Percentiles rank a stretch among this genome's conserved stretches.
Evolutionary conservation across 148 eudicot genomes (phyloP).

Genomic region (Rhododendron ferrugineum): DNA sequence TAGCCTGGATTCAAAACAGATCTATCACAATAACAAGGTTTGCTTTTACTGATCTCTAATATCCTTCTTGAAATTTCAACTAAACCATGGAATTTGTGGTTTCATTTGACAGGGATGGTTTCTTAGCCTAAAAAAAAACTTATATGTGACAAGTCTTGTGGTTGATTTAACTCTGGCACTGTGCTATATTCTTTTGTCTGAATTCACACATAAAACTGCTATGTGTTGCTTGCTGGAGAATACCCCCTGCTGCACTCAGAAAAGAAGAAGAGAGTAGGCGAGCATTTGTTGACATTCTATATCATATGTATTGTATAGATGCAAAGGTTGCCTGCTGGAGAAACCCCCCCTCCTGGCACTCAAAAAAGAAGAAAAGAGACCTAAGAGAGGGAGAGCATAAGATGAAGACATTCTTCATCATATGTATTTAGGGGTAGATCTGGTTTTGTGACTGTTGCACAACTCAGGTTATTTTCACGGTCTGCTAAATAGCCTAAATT

Average conservation of each 20-base stretch:
- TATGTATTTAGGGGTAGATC: neutral
- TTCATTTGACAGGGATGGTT: neutral
- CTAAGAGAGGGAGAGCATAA: neutral
- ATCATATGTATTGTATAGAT: neutral
- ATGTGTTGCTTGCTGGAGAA: neutral
- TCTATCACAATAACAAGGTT: slow-evolving; percentile 64
- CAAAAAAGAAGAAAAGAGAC: neutral
- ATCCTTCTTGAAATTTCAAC: neutral
- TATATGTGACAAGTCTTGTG: neutral
- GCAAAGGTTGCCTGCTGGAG: neutral
- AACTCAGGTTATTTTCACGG: neutral
- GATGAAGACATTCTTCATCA: neutral
- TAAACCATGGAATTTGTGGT: neutral
- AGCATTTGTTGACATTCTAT: neutral
- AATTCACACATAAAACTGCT: neutral
- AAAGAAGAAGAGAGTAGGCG: neutral
- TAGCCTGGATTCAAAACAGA: slow-evolving; percentile 44
- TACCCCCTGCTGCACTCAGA: neutral
- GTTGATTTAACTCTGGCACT: neutral
- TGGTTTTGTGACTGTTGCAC: neutral
- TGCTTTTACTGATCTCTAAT: neutral
- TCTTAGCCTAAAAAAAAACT: neutral
- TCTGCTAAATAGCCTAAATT: neutral
- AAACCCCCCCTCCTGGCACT: neutral
- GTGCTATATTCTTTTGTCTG: neutral